phyloP scores from a whole-genome alignment of 2,329 filamentous ascomycete species.

The Amauroascus verrucosus region DNA sequence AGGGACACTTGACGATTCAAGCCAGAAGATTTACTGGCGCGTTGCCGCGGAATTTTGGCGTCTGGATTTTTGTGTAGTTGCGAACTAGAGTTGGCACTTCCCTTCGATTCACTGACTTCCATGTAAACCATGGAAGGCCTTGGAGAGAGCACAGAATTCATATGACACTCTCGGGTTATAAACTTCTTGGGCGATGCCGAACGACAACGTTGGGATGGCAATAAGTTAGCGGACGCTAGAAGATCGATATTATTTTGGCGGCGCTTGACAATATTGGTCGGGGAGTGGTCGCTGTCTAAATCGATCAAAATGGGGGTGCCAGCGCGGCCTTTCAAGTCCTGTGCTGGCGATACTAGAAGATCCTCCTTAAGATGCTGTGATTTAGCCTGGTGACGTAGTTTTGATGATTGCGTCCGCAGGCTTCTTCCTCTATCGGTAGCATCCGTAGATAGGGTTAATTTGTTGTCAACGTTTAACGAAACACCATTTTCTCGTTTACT shows the following conservation, averaged over 20 bases:
- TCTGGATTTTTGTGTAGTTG: slow-evolving; percentile 17
- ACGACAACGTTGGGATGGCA: slow-evolving; percentile 1
- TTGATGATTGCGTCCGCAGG: background rate
- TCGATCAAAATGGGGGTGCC: background rate
- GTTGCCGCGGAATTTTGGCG: background rate
- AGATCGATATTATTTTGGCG: slow-evolving; percentile 9
- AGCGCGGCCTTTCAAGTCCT: background rate
- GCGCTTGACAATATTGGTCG: background rate
- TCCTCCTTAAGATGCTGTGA: background rate
- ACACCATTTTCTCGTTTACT: background rate
- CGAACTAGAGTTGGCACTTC: background rate
- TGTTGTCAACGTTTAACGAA: background rate
- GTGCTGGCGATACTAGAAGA: background rate
- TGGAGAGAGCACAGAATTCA: slow-evolving; percentile 18
- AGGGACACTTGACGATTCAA: slow-evolving; percentile 13
- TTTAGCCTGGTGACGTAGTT: background rate
- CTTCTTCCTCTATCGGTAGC: background rate
- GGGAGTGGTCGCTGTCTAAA: background rate
- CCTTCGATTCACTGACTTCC: background rate
- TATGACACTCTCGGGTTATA: background rate
- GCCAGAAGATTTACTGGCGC: slow-evolving; percentile 4
- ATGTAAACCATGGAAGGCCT: slow-evolving; percentile 23
- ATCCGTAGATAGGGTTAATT: background rate
- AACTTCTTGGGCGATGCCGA: slow-evolving; percentile 19
- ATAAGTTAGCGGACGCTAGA: slow-evolving; percentile 1